Evolutionary conservation across 2,329 filamentous ascomycete genomes (phyloP), one percentile per base, ranked within the genome.

Genomic region (Pyrenochaeta sp.): DNA sequence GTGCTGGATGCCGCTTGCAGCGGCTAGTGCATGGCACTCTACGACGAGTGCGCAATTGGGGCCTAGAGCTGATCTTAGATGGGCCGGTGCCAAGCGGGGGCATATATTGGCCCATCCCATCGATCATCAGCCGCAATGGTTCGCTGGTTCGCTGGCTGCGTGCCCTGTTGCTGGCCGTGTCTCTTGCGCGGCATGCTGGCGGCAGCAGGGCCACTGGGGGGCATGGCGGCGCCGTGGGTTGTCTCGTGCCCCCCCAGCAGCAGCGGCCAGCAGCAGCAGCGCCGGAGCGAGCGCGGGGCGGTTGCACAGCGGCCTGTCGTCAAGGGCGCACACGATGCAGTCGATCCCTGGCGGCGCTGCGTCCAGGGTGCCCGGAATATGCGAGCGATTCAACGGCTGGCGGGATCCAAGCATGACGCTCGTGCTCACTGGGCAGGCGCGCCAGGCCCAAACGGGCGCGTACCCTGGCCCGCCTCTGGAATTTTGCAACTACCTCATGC

Each of bases 321-420:
- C 49, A 47, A 56, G 54, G n/a, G 47, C 61, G 60, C 42, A 27
- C 49, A 58, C 49, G 49, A 64, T 67, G 68, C 68, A 72, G 66
- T 66, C 71, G 68, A 74, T 73, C 71, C 72, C 69, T 74, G 72
- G 59, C 59, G 50, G 61, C 48, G 58, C 60, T 60, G 54, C 59
- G 49, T 54, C 66, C 59, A 73, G 70, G 72, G 67, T 67, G 64
- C 62, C 55, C 65, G 55, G 68, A 60, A 64, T 68, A 73, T 72
- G 70, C 69, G 67, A 69, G 61, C 66, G 64, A 68, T 69, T 68
- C 72, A 75, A 75, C 72, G 72, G 72, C 71, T 64, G 65, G 71
- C 71, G 72, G 71, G 72, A 73, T 68, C 69, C 69, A 74, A 71
- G 69, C 66, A 73, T 73, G 68, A 73, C 70, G 71, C 72, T 71